These are phyloP conservation scores for Ophiostoma ulmi DNA, from an alignment of 2,329 filamentous ascomycete species.

Conservation along the genomic window DNA sequence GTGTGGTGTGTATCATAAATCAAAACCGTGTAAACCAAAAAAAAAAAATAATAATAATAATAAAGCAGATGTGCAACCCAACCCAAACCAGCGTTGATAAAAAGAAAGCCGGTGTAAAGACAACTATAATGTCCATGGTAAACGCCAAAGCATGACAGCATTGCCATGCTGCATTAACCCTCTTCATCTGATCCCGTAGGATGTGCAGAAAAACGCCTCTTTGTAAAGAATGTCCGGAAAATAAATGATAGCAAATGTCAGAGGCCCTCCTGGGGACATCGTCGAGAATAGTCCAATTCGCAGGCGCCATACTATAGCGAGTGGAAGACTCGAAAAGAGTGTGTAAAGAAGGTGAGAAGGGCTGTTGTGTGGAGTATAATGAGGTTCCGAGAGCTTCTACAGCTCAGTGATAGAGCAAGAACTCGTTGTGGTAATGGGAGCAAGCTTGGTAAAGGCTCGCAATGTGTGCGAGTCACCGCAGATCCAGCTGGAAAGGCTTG, in stretches of 20 bases:
- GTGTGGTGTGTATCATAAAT: background rate
- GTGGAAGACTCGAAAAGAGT: background rate
- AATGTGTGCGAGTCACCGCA: constrained; percentile 47
- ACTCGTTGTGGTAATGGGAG: background rate
- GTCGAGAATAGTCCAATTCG: background rate
- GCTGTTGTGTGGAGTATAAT: background rate
- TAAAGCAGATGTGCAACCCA: constrained; percentile 2
- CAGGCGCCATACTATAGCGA: background rate
- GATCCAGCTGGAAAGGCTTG: constrained; percentile 80
- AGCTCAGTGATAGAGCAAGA: background rate
- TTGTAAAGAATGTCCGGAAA: background rate
- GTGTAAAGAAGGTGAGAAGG: background rate
- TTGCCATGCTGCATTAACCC: background rate
- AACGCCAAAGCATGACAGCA: constrained; percentile 8
- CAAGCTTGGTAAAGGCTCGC: background rate
- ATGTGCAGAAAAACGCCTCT: constrained; percentile 11
- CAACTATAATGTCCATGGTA: background rate
- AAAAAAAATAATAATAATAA: background rate
- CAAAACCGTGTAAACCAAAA: background rate
- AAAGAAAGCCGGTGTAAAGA: background rate
- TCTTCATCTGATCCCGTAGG: background rate
- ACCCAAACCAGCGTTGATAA: background rate
- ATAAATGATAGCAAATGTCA: background rate
- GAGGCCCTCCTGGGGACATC: background rate
- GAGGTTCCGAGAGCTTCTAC: background rate